Conservation (phyloP, 192 early-diverging fungal species). For the Entomortierella lignicola region DNA sequence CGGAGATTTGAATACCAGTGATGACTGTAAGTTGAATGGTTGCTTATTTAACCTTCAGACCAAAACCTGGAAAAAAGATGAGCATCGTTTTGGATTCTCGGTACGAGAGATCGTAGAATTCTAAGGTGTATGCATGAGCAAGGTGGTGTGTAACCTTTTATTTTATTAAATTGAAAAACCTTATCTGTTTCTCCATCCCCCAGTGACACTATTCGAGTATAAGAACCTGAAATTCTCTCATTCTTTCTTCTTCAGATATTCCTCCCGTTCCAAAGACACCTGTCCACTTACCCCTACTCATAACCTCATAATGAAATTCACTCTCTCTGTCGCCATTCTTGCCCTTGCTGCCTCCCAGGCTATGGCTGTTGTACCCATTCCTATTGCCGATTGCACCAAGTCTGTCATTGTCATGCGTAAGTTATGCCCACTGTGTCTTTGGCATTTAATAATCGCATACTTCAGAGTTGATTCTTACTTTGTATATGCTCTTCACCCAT, state of each 20-base stretch:
- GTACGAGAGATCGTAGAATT: no score
- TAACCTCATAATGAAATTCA: constrained; percentile 29
- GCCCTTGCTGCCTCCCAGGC: constrained; percentile 30
- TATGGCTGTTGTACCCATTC: constrained; percentile 20
- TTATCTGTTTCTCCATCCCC: neutral
- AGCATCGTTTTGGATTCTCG: no score
- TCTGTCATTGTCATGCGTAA: constrained; percentile 25
- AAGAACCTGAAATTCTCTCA: neutral
- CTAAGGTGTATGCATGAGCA: no score
- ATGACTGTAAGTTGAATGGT: no score
- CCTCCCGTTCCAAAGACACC: constrained; percentile 11
- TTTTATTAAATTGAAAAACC: no score
- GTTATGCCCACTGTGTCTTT: neutral
- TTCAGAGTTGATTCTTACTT: neutral
- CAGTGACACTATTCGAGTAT: neutral
- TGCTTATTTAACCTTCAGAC: no score
- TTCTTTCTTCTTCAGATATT: constrained; percentile 13
- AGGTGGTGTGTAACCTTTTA: no score
- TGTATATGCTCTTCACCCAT: neutral
- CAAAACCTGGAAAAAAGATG: no score
- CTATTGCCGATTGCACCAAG: constrained; percentile 26
- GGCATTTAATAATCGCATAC: neutral
- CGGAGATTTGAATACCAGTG: no score
- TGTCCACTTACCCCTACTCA: neutral
- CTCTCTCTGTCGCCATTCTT: constrained; percentile 22